A percentile compares a stretch with the other conserved stretches of the same genome.
These are phyloP conservation scores for Chrysophaeum taylorii DNA, from an alignment of 352 stramenopile species.

Conservation along the genomic window DNA sequence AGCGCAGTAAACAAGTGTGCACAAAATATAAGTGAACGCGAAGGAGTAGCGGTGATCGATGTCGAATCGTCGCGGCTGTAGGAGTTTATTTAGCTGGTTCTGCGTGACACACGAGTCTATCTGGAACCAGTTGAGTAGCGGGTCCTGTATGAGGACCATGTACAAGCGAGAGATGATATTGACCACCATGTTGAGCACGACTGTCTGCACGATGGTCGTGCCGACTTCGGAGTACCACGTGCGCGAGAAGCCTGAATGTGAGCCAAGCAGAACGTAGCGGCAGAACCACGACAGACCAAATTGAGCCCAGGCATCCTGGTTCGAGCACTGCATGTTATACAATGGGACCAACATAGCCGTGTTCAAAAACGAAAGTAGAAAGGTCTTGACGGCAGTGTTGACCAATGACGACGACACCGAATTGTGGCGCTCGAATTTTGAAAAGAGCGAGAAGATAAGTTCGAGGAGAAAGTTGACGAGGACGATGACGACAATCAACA, in stretches of 20 bases:
- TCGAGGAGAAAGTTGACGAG: constrained; percentile 8
- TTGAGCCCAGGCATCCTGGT: neutral
- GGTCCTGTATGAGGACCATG: neutral
- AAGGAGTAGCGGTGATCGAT: neutral
- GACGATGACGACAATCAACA: constrained; percentile 1
- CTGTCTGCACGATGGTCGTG: neutral
- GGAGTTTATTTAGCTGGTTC: neutral
- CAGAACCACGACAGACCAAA: neutral
- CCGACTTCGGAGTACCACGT: neutral
- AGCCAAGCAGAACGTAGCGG: neutral
- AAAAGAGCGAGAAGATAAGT: neutral
- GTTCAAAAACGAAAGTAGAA: neutral
- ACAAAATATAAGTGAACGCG: neutral
- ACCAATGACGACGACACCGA: neutral
- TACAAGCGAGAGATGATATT: neutral
- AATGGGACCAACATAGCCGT: neutral
- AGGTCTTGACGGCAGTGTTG: neutral
- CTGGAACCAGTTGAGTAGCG: neutral
- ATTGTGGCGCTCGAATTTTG: constrained; percentile 11
- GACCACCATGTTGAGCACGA: neutral
- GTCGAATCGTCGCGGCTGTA: neutral
- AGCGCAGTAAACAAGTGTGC: neutral
- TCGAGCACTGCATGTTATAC: neutral
- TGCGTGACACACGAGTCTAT: neutral
- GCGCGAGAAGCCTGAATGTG: neutral